phyloP scores from a whole-genome alignment of 192 early-diverging fungal species.

The Entrophospora sp. region DNA sequence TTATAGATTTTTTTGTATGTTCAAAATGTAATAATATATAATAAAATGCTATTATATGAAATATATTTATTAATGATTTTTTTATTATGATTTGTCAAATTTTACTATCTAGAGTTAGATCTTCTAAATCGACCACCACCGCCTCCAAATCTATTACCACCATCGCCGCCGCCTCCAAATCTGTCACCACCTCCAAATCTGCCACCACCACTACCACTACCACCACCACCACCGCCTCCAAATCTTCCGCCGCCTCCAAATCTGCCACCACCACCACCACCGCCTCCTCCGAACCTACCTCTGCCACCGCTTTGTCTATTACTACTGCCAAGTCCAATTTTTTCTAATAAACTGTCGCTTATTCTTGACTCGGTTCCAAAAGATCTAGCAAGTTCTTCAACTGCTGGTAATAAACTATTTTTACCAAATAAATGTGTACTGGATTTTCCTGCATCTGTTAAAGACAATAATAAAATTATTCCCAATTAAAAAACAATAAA shows the following conservation, averaged over 20 bases:
- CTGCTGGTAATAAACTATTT: slow-evolving; percentile 19
- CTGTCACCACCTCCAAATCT: not conserved
- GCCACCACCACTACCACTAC: slow-evolving; percentile 5
- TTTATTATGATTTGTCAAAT: no score
- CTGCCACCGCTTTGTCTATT: slow-evolving; percentile 1
- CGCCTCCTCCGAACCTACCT: not conserved
- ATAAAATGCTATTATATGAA: no score
- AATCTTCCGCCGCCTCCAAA: not conserved
- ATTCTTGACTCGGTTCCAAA: slow-evolving; percentile 22
- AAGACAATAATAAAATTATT: not conserved
- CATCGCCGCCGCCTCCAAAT: slow-evolving; percentile 2
- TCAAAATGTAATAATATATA: no score
- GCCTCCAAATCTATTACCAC: not conserved
- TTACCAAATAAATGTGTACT: slow-evolving; percentile 15
- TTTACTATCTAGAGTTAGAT: no score
- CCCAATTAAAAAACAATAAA: slow-evolving; percentile 14
- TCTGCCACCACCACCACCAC: slow-evolving; percentile 1
- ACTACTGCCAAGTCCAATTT: not conserved
- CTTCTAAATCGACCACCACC: no score
- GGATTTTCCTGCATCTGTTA: slow-evolving; percentile 8
- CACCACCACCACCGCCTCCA: not conserved
- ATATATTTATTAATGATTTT: no score
- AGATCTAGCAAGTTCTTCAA: slow-evolving; percentile 12
- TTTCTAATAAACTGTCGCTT: not conserved
- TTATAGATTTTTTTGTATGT: no score